These are phyloP conservation scores for Platismatia glauca DNA, from an alignment of 495 filamentous ascomycete genomes.

Conservation along the genomic window DNA sequence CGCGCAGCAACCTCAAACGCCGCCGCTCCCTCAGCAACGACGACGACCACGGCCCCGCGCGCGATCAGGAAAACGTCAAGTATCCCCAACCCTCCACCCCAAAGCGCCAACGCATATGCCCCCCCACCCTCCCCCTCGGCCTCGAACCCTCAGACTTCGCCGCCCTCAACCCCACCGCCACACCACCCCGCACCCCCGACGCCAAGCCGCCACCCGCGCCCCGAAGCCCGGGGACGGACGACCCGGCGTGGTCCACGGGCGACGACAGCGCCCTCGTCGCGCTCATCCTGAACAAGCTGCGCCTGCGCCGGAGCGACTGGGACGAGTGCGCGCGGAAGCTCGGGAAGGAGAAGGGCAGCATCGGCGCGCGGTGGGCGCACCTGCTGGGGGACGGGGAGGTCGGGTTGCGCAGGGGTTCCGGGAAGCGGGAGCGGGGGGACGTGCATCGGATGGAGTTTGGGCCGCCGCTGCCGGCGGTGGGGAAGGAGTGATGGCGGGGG, in stretches of 20 bases:
- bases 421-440: constrained; percentile 24
- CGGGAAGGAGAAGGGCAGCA: constrained; percentile 51
- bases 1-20: constrained; percentile 54
- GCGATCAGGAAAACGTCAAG: constrained; percentile 25
- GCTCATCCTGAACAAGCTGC: constrained; percentile 65
- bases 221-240: constrained; percentile 25
- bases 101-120: constrained; percentile 55
- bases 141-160: constrained; percentile 58
- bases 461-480: not conserved
- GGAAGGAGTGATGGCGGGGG: not conserved
- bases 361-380: constrained; percentile 63
- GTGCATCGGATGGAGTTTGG: constrained; percentile 29
- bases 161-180: constrained; percentile 40
- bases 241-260: constrained; percentile 51
- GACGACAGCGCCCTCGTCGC: constrained; percentile 66
- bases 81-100: constrained; percentile 49
- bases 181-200: constrained; percentile 30
- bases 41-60: constrained; percentile 36
- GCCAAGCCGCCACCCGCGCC: constrained; percentile 34
- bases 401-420: constrained; percentile 30
- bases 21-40: constrained; percentile 49
- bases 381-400: constrained; percentile 48
- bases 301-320: constrained; percentile 65
- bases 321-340: constrained; percentile 66
- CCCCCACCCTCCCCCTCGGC: constrained; percentile 59